phyloP scores from a whole-genome alignment of 1,284 basidiomycete species.

The Pseudozyma tsukubaensis region DNA sequence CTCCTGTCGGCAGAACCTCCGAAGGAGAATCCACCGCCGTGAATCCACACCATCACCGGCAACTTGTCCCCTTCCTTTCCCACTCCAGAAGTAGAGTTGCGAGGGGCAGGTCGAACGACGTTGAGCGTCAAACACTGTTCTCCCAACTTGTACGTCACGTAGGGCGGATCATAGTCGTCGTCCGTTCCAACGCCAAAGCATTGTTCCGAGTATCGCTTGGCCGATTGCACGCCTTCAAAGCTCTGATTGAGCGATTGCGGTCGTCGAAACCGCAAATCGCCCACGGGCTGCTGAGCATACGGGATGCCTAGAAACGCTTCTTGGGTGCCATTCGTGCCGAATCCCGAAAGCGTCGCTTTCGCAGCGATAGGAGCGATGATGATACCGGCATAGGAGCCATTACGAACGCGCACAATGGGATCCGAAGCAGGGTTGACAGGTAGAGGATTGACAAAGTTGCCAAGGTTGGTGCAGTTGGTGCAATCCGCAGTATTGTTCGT shows the following conservation, averaged over 20 bases:
- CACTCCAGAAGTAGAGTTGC: too few species aligned
- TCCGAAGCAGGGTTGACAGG: slow-evolving; percentile 16
- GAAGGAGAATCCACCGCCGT: slow-evolving; percentile 39
- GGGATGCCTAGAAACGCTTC: slow-evolving; percentile 47
- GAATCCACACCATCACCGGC: slow-evolving; percentile 40
- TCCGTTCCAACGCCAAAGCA: slow-evolving; percentile 31
- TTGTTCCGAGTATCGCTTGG: slow-evolving; percentile 34
- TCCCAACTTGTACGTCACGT: slow-evolving; percentile 42
- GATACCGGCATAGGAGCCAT: slow-evolving; percentile 42
- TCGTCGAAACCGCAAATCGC: slow-evolving; percentile 14
- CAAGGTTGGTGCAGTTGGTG: slow-evolving; percentile 44
- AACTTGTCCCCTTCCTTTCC: too few species aligned
- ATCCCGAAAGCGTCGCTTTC: slow-evolving; percentile 17
- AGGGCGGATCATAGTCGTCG: slow-evolving; percentile 33
- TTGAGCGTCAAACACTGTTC: slow-evolving; percentile 47
- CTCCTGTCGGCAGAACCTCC: slow-evolving; percentile 26
- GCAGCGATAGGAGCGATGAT: slow-evolving; percentile 22
- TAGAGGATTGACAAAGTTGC: slow-evolving; percentile 36
- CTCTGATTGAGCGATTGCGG: slow-evolving; percentile 16
- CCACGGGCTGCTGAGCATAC: slow-evolving; percentile 29
- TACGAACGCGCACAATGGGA: slow-evolving; percentile 21
- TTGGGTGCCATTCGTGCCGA: slow-evolving; percentile 27
- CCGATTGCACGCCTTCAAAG: slow-evolving; percentile 18
- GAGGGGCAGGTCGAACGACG: slow-evolving; percentile 36
- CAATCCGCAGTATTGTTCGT: slow-evolving; percentile 32